Evolutionary conservation across 371 early-diverging fungal species (phyloP).

Genomic region (Fennellomyces sp.): DNA sequence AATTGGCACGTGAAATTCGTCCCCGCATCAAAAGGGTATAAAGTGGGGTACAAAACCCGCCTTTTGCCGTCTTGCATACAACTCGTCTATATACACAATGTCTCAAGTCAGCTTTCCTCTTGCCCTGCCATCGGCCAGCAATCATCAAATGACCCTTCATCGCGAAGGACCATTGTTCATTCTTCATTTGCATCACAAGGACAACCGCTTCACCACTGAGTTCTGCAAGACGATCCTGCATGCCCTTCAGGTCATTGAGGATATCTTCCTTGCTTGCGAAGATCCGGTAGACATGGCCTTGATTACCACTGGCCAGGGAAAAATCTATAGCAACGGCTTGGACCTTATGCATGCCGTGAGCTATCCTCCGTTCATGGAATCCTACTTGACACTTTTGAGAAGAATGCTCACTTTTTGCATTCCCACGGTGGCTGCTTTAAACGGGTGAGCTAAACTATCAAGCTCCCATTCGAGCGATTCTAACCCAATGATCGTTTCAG

Average conservation of each 20-base stretch:
- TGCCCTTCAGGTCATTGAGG: conserved; percentile 67
- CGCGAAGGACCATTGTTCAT: conserved; percentile 63
- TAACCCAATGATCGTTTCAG: conserved; percentile 25
- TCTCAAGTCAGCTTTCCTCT: conserved; percentile 28
- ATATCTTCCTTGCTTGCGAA: conserved; percentile 36
- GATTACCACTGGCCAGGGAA: conserved; percentile 67
- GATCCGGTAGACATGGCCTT: conserved; percentile 55
- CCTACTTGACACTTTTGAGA: conserved; percentile 50
- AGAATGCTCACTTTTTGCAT: conserved; percentile 68
- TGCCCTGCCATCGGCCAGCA: conserved; percentile 39
- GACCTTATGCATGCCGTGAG: conserved; percentile 57
- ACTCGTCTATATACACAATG: too few species aligned
- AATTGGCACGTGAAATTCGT: background rate
- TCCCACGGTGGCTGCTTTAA: conserved; percentile 85
- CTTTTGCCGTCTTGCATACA: too few species aligned
- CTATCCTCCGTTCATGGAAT: conserved; percentile 50
- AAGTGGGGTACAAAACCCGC: too few species aligned
- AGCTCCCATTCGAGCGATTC: background rate
- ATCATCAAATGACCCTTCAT: conserved; percentile 46
- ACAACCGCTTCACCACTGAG: conserved; percentile 71
- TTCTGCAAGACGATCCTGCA: conserved; percentile 59
- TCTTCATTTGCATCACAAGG: conserved; percentile 59
- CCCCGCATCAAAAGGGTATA: too few species aligned
- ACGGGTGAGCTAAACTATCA: conserved; percentile 53
- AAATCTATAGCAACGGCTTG: conserved; percentile 81